These are phyloP conservation scores for Lathyrus sativus DNA, from an alignment of 306 rosid species.

Conservation along the genomic window DNA sequence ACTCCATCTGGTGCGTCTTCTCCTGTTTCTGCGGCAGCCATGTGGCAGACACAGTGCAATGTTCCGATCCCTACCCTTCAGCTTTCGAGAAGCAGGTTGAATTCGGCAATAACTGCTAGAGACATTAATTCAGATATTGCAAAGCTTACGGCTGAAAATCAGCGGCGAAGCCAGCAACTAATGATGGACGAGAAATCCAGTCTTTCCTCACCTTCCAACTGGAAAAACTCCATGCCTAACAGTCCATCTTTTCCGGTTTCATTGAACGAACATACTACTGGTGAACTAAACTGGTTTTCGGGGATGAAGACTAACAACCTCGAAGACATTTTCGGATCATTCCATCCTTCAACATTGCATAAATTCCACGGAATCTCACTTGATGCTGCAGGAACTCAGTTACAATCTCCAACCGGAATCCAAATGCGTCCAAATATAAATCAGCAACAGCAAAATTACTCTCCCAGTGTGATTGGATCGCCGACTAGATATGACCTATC, in stretches of 20 bases:
- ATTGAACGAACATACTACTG: conserved; percentile 40
- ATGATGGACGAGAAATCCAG: conserved; percentile 61
- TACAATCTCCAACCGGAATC: conserved; percentile 66
- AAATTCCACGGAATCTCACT: conserved; percentile 65
- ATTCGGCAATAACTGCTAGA: conserved; percentile 60
- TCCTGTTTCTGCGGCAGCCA: conserved; percentile 54
- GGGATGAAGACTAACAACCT: conserved; percentile 65
- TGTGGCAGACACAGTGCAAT: conserved; percentile 66
- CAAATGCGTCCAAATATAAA: conserved; percentile 58
- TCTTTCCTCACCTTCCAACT: conserved; percentile 66
- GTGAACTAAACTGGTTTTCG: conserved; percentile 58
- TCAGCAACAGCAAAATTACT: conserved; percentile 61
- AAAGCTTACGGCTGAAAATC: conserved; percentile 49
- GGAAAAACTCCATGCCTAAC: conserved; percentile 61
- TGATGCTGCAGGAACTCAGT: conserved; percentile 53
- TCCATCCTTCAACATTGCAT: conserved; percentile 54
- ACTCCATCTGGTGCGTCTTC: conserved; percentile 72
- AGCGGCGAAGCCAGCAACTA: conserved; percentile 55
- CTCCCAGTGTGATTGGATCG: conserved; percentile 56
- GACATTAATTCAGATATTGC: conserved; percentile 57
- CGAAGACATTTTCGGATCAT: conserved; percentile 58
- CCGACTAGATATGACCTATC: conserved; percentile 45
- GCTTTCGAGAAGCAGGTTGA: conserved; percentile 74
- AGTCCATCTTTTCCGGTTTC: conserved; percentile 52
- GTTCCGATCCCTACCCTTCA: conserved; percentile 63